A percentile compares a stretch with the other conserved stretches of the same genome.
Conservation (phyloP, 441 rosid genomes). For the Hura crepitans region DNA sequence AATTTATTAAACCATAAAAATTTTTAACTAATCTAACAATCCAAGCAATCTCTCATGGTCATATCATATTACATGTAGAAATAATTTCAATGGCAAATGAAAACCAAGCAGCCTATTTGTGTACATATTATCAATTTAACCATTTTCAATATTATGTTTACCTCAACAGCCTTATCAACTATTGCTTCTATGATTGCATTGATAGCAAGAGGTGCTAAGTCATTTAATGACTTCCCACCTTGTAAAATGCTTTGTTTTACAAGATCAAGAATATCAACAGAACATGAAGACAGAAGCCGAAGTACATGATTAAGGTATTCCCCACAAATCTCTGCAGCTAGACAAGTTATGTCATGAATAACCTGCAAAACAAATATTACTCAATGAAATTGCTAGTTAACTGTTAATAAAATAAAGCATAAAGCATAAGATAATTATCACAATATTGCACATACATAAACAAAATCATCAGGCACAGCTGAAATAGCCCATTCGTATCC, state of each 20-base stretch:
- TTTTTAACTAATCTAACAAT: neutral
- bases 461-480: slow-evolving; percentile 71
- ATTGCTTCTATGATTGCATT: slow-evolving; percentile 56
- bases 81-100: neutral
- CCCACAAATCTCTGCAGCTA: slow-evolving; percentile 61
- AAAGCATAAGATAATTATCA: slow-evolving; percentile 7
- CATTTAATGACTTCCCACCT: slow-evolving; percentile 56
- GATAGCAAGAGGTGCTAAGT: slow-evolving; percentile 51
- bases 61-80: neutral
- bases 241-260: slow-evolving; percentile 75
- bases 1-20: neutral
- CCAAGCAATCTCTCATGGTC: neutral
- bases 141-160: slow-evolving; percentile 27
- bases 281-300: slow-evolving; percentile 62
- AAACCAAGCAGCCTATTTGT: slow-evolving; percentile 13
- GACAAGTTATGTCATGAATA: slow-evolving; percentile 68
- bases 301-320: slow-evolving; percentile 59
- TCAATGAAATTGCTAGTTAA: slow-evolving; percentile 26
- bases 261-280: slow-evolving; percentile 56
- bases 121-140: neutral
- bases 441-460: slow-evolving; percentile 54
- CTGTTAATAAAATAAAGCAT: slow-evolving; percentile 12
- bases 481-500: slow-evolving; percentile 88
- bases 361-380: slow-evolving; percentile 58
- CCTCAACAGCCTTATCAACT: slow-evolving; percentile 91